phyloP scores from a whole-genome alignment of 805 yeast genomes.

The Cyberlindnera mrakii region DNA sequence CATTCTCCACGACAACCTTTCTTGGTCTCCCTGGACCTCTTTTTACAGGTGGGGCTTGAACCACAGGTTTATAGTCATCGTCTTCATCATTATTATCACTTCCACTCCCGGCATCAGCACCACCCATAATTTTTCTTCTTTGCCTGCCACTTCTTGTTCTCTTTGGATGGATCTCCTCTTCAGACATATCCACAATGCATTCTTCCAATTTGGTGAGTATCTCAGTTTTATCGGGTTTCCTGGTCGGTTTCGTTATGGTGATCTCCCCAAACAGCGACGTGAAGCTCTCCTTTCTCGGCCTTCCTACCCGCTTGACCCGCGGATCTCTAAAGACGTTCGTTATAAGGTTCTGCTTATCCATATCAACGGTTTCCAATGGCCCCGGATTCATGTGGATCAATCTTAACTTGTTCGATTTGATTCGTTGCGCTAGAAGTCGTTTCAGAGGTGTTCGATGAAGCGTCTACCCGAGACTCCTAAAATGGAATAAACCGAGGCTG shows the following conservation, averaged over 20 bases:
- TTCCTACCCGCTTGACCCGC: not conserved
- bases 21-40: constrained; percentile 3
- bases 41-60: not conserved
- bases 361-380: not conserved
- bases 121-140: too few relatives aligned
- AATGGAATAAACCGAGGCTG: too few relatives aligned
- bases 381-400: not conserved
- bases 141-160: too few relatives aligned
- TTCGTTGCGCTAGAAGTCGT: too few relatives aligned
- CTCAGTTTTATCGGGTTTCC: not conserved
- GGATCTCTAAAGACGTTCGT: constrained; percentile 2
- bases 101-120: too few relatives aligned
- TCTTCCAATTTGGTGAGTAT: not conserved
- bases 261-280: not conserved
- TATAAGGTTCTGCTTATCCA: not conserved
- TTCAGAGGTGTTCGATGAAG: too few relatives aligned
- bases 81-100: too few relatives aligned
- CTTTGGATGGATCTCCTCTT: not conserved
- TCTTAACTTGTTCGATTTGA: too few relatives aligned
- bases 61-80: too few relatives aligned
- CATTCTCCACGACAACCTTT: not conserved
- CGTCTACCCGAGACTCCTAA: too few relatives aligned
- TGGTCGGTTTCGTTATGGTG: not conserved
- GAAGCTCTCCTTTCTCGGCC: not conserved
- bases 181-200: not conserved